Percentiles rank a stretch among this genome's conserved stretches.
Evolutionary conservation across 2,329 filamentous ascomycete genomes (phyloP).

Genomic region (Chaetomium globosum): DNA sequence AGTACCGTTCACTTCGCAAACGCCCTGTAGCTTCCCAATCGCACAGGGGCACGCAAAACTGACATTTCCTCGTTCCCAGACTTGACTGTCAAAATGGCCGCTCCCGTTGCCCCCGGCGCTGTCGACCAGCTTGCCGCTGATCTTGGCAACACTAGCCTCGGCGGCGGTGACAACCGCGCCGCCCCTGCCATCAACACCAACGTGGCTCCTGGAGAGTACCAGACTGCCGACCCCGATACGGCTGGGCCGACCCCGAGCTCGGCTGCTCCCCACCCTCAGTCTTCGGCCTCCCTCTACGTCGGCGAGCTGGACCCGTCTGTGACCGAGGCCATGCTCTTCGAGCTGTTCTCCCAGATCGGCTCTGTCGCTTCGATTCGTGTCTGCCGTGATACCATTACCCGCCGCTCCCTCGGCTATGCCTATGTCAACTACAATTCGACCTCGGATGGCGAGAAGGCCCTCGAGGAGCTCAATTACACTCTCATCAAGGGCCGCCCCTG

Average conservation of each 20-base stretch:
- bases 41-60: slow-evolving; percentile 9
- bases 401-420: slow-evolving; percentile 96
- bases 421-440: slow-evolving; percentile 99
- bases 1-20: slow-evolving; percentile 15
- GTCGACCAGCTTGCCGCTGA: slow-evolving; percentile 81
- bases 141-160: slow-evolving; percentile 70
- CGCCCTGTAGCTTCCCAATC: neutral
- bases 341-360: slow-evolving; percentile 99
- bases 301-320: slow-evolving; percentile 97
- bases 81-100: slow-evolving; percentile 58
- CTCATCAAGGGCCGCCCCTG: slow-evolving; percentile 98
- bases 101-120: slow-evolving; percentile 60
- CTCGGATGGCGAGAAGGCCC: slow-evolving; percentile 91
- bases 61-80: slow-evolving; percentile 9
- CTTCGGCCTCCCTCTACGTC: slow-evolving; percentile 97
- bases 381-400: slow-evolving; percentile 97
- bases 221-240: slow-evolving; percentile 62
- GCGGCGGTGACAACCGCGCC: slow-evolving; percentile 64
- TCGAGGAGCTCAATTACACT: slow-evolving; percentile 99
- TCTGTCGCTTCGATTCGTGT: slow-evolving; percentile 99
- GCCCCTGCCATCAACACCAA: slow-evolving; percentile 75
- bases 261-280: slow-evolving; percentile 76
- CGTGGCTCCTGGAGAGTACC: slow-evolving; percentile 56
- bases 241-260: slow-evolving; percentile 73
- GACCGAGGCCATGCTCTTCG: slow-evolving; percentile 99